Evolutionary conservation across 306 rosid genomes (phyloP).

Genomic region (Cicer chorassanicum): DNA sequence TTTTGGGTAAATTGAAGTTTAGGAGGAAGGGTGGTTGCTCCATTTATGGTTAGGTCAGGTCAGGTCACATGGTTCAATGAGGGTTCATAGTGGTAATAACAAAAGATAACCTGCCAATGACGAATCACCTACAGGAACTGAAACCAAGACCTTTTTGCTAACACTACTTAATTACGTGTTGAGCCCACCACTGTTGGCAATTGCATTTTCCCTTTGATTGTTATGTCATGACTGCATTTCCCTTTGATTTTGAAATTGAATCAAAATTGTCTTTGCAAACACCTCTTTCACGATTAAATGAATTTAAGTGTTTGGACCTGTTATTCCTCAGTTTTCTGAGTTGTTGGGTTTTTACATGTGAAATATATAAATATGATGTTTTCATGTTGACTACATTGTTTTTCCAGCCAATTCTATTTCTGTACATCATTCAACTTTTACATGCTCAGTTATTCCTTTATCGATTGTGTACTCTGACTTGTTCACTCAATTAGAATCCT

Average conservation of each 20-base stretch:
- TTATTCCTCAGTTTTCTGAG: not conserved
- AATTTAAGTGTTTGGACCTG: constrained; percentile 29
- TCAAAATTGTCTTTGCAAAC: constrained; percentile 29
- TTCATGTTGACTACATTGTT: constrained; percentile 7
- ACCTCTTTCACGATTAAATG: constrained; percentile 34
- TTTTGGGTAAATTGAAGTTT: constrained; percentile 25
- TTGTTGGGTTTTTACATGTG: constrained; percentile 17
- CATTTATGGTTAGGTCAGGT: constrained; percentile 17
- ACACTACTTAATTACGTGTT: not conserved
- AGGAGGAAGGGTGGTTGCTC: constrained; percentile 14
- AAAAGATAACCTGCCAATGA: constrained; percentile 6
- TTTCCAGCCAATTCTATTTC: not conserved
- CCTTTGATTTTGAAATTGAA: constrained; percentile 38
- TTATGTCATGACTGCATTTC: constrained; percentile 21
- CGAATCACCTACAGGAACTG: not conserved
- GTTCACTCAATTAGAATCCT: constrained; percentile 5
- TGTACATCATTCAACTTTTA: constrained; percentile 23
- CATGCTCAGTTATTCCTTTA: constrained; percentile 8
- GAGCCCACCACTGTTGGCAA: constrained; percentile 15
- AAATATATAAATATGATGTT: constrained; percentile 27
- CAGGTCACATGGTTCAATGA: constrained; percentile 10
- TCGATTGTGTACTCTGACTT: constrained; percentile 28
- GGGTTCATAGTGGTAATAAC: constrained; percentile 3
- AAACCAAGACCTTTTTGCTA: not conserved
- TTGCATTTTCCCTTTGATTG: constrained; percentile 6